These are phyloP conservation scores for Terana coerulea DNA, from an alignment of 768 basidiomycete species.

Conservation along the genomic window DNA sequence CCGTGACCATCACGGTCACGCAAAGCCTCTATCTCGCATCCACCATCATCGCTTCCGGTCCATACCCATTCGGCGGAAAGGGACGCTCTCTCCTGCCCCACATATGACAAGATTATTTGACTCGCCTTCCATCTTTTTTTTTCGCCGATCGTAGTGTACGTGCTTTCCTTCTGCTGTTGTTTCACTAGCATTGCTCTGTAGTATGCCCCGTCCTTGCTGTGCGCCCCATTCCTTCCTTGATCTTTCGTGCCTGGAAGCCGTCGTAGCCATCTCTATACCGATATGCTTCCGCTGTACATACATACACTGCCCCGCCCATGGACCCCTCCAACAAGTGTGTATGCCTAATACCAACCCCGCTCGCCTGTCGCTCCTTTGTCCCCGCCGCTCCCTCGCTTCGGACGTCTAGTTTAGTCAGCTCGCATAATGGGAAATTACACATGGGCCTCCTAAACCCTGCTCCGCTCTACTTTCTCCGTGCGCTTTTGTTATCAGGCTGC, in stretches of 20 bases:
- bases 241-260: not conserved
- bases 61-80: not conserved
- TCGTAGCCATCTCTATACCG: not conserved
- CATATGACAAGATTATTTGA: not conserved
- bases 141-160: not conserved
- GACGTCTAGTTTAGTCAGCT: not conserved
- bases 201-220: not conserved
- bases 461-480: not conserved
- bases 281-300: not conserved
- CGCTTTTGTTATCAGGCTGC: not conserved
- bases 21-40: not conserved
- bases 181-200: not conserved
- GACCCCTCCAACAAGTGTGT: not conserved
- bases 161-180: constrained; percentile 2
- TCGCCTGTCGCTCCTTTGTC: not conserved
- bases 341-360: not conserved
- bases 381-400: not conserved
- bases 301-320: not conserved
- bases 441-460: not conserved
- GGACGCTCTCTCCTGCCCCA: not conserved
- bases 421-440: not conserved
- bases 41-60: not conserved
- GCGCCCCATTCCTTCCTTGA: too few relatives aligned
- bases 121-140: not conserved
- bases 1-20: not conserved